Evolutionary conservation across 495 filamentous ascomycete genomes (phyloP), one percentile per base, ranked within the genome.

Genomic region (Amphirosellinia nigrospora): DNA sequence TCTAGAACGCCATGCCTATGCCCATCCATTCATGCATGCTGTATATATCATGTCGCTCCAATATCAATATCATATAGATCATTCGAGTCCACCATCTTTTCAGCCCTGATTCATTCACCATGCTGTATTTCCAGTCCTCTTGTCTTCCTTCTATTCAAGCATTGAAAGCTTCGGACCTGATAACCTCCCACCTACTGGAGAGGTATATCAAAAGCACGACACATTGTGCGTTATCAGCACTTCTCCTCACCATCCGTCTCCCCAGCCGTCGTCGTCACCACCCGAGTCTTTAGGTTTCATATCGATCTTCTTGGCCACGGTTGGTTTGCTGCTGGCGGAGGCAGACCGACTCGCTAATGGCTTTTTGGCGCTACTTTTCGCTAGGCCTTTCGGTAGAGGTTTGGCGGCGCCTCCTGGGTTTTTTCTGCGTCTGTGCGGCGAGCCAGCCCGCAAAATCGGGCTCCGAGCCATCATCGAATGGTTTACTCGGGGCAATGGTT

Each of bases 391-490:
- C 0, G 93, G 93, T 45, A 97, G 69, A 3, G 88, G 83, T 64
- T 90, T 92, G 66, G 30, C 32, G 32, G 87, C 86, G 0, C 73
- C 72, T 4, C 73, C 75, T n/a, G 71, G 66, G 1, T 80, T 81
- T 79, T 70, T 91, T 87, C 72, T 91, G 82, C 23, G 89, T 86
- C 79, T 97, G 94, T 19, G 93, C 93, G 11, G 92, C 93, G 52
- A 97, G 79, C 94, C 94, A 97, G 6, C 93, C 93, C 23, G 94
- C 94, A 80, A 98, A 98, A 77, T 98, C 94, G 2, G 94, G 94
- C 75, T 98, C 94, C 3, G 90, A 90, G 38, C 90, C 89, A 74
- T 96, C 93, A 70, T 94, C 92, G 71, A 90, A 96, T 0, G 89
- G 85, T 15, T 82, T 84, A 2, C 83, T 76, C 0, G 82, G 70